Evolutionary conservation across 495 filamentous ascomycete genomes (phyloP), one percentile per base, ranked within the genome.

Genomic region (Emericellopsis terricola): DNA sequence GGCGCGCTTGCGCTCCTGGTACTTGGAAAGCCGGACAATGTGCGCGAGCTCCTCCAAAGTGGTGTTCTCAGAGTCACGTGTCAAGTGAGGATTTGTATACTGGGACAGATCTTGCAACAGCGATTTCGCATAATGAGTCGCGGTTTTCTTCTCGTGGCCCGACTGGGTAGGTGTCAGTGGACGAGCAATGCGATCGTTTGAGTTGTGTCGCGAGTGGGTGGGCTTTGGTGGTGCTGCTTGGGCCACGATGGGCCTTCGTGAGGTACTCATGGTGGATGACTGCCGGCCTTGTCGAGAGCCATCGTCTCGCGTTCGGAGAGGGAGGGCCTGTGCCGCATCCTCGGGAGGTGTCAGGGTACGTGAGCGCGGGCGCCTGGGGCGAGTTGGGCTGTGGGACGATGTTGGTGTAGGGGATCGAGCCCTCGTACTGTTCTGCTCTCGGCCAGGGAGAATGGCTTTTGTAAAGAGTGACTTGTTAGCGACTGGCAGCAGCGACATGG

Each of bases 11-110:
- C 72, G 71, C 59, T 76, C 73, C 49, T 81, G 78, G 51, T 81
- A 80, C 39, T 68, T 71, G 45, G 75, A 75, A 34, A 79, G 55
- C 29, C 75, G 65, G 40, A 80, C 71, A 35, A 81, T 44, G 48
- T 78, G 73, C 24, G 78, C 74, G 36, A 84, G 65, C 48, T 81
- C 76, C 46, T 75, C 66, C 30, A 83, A 56, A 15, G 73, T 71
- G 23, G 76, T 79, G 24, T 69, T 59, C 19, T 65, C 59, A 20
- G 46, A 51, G 29, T 65, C 55, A 29, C 57, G 55, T 34, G 54
- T 52, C 31, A 65, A 45, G 33, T 56, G 50, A 11, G 57, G 53
- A 38, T 64, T 64, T 19, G 60, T 59, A 41, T 69, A 69, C 30
- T 62, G 45, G 23, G 65, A 69, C 17, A 61, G 47, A 42, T 70